A percentile compares a stretch with the other conserved stretches of the same genome.
These are phyloP conservation scores for Akanthomyces muscarius DNA, from an alignment of 2,329 filamentous ascomycete genomes.

Conservation along the genomic window DNA sequence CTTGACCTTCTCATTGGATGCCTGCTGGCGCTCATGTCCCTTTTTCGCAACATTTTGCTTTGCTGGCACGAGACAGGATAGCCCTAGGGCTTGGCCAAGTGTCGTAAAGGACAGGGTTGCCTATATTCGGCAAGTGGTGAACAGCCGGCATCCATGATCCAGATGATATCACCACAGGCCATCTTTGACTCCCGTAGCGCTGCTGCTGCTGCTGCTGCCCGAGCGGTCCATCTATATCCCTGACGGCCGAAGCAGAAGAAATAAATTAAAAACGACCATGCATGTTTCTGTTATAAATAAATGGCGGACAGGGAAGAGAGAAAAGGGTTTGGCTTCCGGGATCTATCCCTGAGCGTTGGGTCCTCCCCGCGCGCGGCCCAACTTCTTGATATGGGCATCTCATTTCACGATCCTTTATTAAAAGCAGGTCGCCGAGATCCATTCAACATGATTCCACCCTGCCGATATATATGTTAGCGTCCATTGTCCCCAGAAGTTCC, in stretches of 20 bases:
- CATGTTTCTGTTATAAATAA: slow-evolving; percentile 16
- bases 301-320: background rate
- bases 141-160: background rate
- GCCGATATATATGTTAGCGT: too few relatives aligned
- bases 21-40: background rate
- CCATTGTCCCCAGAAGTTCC: too few relatives aligned
- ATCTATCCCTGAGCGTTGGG: background rate
- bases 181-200: too few relatives aligned
- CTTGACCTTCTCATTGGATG: background rate
- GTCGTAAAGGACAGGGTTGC: too few relatives aligned
- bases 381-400: too few relatives aligned
- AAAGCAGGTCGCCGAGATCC: too few relatives aligned
- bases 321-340: too few relatives aligned
- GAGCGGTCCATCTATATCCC: background rate
- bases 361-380: too few relatives aligned
- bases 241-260: background rate
- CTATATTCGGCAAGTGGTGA: background rate
- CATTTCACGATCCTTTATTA: too few relatives aligned
- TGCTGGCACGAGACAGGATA: too few relatives aligned
- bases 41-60: background rate
- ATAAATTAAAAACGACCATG: slow-evolving; percentile 1
- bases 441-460: too few relatives aligned
- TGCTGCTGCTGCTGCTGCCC: background rate
- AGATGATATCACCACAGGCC: background rate
- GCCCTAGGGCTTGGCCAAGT: too few relatives aligned